A percentile compares a stretch with the other conserved stretches of the same genome.
Evolutionary conservation across 495 filamentous ascomycete species (phyloP).

Genomic region (Talaromyces wortmannii): DNA sequence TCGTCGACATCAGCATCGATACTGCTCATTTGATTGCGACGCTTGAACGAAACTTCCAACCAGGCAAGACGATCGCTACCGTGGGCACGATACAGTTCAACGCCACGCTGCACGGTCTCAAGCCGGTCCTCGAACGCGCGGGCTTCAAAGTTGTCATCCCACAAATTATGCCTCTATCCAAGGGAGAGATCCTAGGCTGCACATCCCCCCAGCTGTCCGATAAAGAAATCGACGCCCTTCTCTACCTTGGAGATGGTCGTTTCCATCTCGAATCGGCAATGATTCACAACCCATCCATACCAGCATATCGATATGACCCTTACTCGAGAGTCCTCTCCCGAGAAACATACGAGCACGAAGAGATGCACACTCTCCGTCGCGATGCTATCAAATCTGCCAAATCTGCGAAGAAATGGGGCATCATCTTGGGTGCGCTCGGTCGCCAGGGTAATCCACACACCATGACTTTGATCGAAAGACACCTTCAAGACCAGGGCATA

Average conservation of each 20-base stretch:
- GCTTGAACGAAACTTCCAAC: conserved; percentile 78
- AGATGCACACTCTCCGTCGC: conserved; percentile 76
- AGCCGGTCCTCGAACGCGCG: conserved; percentile 64
- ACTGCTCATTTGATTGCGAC: conserved; percentile 77
- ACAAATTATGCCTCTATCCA: conserved; percentile 85
- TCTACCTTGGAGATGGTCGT: conserved; percentile 92
- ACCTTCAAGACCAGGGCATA: conserved; percentile 58
- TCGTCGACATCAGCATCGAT: conserved; percentile 97
- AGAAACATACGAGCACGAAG: conserved; percentile 82
- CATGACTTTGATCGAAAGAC: conserved; percentile 74
- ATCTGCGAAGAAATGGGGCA: conserved; percentile 77
- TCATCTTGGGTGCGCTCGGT: conserved; percentile 88
- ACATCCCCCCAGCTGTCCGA: conserved; percentile 71
- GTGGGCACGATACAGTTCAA: conserved; percentile 99
- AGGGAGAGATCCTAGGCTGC: conserved; percentile 93
- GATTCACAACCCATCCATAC: conserved; percentile 90
- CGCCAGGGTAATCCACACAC: conserved; percentile 95
- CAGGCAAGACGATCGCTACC: conserved; percentile 80
- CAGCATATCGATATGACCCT: conserved; percentile 94
- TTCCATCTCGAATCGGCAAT: conserved; percentile 98
- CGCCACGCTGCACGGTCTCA: conserved; percentile 80
- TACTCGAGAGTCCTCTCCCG: conserved; percentile 87
- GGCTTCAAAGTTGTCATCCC: conserved; percentile 83
- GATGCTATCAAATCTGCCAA: conserved; percentile 71
- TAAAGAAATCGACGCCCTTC: conserved; percentile 61